Conservation (phyloP, 2,329 filamentous ascomycete species). For the Cadophora gregata region DNA sequence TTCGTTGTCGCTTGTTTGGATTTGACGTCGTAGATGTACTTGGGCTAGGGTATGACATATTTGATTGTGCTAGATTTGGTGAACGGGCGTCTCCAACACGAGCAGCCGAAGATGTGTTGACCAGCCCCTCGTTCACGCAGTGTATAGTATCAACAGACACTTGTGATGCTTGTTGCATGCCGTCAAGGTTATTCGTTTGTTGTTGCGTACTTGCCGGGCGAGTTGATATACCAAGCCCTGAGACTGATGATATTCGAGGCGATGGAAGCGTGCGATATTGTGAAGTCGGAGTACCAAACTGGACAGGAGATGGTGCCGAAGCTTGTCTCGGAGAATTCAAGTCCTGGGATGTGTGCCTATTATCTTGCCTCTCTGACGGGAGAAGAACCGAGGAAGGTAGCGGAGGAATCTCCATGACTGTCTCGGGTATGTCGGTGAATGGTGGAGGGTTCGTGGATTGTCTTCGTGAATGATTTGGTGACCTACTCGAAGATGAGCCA, state of each 20-base stretch:
- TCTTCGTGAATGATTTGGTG: constrained; percentile 5
- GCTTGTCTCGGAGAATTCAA: constrained; percentile 3
- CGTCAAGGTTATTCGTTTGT: not conserved
- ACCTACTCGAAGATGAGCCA: constrained; percentile 10
- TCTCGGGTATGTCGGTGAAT: not conserved
- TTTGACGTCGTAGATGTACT: constrained; percentile 14
- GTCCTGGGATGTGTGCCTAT: not conserved
- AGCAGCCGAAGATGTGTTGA: constrained; percentile 4
- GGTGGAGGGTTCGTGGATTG: constrained; percentile 12
- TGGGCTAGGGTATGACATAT: constrained; percentile 4
- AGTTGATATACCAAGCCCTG: constrained; percentile 13
- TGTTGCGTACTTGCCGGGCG: not conserved
- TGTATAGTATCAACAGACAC: not conserved
- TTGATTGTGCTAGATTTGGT: not conserved
- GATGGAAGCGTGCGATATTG: constrained; percentile 7
- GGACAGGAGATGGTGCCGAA: not conserved
- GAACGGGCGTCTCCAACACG: not conserved
- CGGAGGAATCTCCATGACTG: constrained; percentile 19
- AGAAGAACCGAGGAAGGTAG: constrained; percentile 22
- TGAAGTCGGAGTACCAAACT: not conserved
- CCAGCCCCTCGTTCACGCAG: not conserved
- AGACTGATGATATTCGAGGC: constrained; percentile 8
- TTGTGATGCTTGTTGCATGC: not conserved
- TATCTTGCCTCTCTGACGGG: constrained; percentile 19
- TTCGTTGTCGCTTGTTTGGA: constrained; percentile 31